phyloP scores from a whole-genome alignment of 768 basidiomycete species.

The Hysterangium stoloniferum region DNA sequence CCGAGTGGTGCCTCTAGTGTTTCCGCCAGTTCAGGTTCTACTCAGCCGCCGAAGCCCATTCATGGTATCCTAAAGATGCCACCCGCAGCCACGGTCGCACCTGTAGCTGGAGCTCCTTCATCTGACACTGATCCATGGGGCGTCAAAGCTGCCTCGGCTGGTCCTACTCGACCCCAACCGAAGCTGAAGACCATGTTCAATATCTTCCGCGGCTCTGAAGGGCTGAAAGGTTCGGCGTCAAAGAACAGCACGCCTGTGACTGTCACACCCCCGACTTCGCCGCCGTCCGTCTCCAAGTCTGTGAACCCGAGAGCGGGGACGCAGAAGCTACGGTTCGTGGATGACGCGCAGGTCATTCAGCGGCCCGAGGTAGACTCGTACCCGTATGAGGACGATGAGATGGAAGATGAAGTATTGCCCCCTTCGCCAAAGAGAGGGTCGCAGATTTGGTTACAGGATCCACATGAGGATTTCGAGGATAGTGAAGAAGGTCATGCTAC shows the following conservation, averaged over 20 bases:
- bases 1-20: too few relatives aligned
- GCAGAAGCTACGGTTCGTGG: background rate
- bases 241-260: too few relatives aligned
- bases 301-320: background rate
- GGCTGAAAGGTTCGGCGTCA: background rate
- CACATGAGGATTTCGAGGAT: background rate
- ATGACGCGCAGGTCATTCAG: background rate
- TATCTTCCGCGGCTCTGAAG: background rate
- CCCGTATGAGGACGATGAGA: slow-evolving; percentile 2
- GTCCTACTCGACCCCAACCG: background rate
- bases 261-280: too few relatives aligned
- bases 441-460: background rate
- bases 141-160: background rate
- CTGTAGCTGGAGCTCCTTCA: background rate
- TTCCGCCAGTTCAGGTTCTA: background rate
- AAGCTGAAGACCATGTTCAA: background rate
- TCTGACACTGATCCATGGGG: background rate
- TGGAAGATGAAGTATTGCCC: background rate
- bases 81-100: too few relatives aligned
- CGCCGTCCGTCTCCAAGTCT: background rate
- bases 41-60: background rate
- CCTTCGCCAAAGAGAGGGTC: slow-evolving; percentile 1
- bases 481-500: background rate
- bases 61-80: background rate
- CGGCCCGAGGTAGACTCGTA: background rate